phyloP scores from a whole-genome alignment of 176 grass and related monocot genomes.

The Aegilops bicornis region DNA sequence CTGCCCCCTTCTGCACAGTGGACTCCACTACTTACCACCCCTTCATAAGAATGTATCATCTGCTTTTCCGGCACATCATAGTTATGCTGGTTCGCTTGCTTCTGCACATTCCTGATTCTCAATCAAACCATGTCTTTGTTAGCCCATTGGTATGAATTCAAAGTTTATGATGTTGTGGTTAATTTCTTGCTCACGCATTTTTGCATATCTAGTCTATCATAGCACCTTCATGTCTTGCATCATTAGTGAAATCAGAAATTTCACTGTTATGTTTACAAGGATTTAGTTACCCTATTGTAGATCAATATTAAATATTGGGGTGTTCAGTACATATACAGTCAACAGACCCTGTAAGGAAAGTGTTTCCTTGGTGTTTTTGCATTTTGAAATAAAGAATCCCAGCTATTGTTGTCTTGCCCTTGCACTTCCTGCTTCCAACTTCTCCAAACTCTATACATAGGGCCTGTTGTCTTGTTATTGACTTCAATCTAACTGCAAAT shows the following conservation, averaged over 20 bases:
- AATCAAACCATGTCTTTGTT: neutral
- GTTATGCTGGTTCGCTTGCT: neutral
- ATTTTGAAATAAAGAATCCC: neutral
- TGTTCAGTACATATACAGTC: neutral
- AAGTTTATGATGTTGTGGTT: neutral
- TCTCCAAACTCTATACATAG: neutral
- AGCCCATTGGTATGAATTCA: neutral
- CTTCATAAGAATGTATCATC: neutral
- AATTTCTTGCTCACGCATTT: neutral
- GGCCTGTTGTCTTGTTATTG: neutral
- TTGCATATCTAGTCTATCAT: neutral
- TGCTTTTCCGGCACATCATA: neutral
- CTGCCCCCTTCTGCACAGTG: neutral
- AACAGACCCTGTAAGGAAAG: neutral
- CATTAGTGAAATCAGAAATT: neutral
- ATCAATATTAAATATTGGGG: neutral
- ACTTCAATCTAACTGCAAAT: conserved; percentile 20
- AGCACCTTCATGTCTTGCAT: neutral
- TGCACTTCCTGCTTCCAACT: neutral
- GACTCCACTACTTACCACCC: neutral
- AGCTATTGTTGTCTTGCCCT: neutral
- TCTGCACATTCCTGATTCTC: neutral
- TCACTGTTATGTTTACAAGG: neutral
- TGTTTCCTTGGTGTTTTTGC: neutral
- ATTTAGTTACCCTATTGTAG: conserved; percentile 2